Percentiles rank a stretch among this genome's conserved stretches.
Conservation (phyloP, 2,329 filamentous ascomycete genomes). For the Basipetospora chlamydospora region DNA sequence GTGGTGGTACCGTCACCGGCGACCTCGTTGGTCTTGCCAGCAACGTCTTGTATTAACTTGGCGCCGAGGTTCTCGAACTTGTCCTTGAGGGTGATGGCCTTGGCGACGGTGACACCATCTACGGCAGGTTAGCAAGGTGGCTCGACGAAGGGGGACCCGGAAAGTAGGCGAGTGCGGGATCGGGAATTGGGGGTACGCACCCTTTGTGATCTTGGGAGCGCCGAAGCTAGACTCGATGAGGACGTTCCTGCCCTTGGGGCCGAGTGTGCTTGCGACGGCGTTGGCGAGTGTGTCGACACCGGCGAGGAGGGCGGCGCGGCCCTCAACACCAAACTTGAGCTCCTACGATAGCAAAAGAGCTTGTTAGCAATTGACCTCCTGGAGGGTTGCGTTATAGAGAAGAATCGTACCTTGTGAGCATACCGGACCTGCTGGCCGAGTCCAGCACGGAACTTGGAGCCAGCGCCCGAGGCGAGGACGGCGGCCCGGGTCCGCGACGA, state of each 20-base stretch:
- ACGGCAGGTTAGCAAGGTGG: constrained; percentile 11
- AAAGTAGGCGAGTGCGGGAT: no score
- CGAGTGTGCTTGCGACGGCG: constrained; percentile 89
- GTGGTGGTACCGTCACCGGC: constrained; percentile 98
- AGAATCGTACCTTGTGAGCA: constrained; percentile 74
- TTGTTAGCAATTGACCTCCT: background rate
- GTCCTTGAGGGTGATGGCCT: constrained; percentile 85
- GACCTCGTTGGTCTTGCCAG: constrained; percentile 97
- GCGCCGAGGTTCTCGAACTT: constrained; percentile 99
- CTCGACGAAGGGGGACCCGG: background rate
- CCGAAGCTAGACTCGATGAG: constrained; percentile 97
- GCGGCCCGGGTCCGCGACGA: constrained; percentile 68
- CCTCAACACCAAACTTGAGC: constrained; percentile 96
- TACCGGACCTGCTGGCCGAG: constrained; percentile 84
- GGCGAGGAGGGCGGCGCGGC: constrained; percentile 70
- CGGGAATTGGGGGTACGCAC: no score
- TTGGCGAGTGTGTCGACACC: constrained; percentile 95
- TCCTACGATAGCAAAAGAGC: constrained; percentile 41
- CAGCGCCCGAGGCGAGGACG: constrained; percentile 52
- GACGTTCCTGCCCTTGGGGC: constrained; percentile 96
- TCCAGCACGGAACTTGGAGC: constrained; percentile 49
- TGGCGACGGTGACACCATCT: constrained; percentile 84
- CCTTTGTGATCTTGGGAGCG: constrained; percentile 99
- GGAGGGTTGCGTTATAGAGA: background rate
- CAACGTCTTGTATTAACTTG: constrained; percentile 90